Conservation (phyloP, 2,329 filamentous ascomycete genomes). For the Anisogramma anomala region DNA sequence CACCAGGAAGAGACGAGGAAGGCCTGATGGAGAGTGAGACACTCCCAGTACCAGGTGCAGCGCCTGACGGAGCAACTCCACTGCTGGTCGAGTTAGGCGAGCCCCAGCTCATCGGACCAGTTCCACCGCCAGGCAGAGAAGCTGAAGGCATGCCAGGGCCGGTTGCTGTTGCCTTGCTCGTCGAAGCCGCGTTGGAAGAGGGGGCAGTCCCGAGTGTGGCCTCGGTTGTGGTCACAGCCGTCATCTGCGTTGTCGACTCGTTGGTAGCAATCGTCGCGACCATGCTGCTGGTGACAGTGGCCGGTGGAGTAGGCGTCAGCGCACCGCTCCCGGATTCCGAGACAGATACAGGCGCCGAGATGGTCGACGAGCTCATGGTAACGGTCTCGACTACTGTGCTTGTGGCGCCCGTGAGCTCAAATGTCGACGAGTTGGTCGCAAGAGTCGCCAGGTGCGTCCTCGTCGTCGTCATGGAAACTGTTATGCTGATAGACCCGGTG, state of each 20-base stretch:
- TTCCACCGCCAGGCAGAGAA: background rate
- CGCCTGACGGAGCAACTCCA: background rate
- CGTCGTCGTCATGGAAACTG: background rate
- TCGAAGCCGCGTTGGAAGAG: background rate
- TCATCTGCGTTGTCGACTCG: constrained; percentile 10
- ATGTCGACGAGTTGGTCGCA: constrained; percentile 7
- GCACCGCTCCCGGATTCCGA: background rate
- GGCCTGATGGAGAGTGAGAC: background rate
- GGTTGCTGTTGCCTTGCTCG: background rate
- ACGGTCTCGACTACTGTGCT: constrained; percentile 2
- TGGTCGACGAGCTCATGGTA: background rate
- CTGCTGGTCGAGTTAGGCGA: background rate
- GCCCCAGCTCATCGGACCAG: background rate
- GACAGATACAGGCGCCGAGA: background rate
- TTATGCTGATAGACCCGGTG: background rate
- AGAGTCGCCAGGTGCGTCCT: constrained; percentile 2
- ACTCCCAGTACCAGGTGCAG: background rate
- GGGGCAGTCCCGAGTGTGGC: constrained; percentile 2
- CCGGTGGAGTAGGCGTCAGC: background rate
- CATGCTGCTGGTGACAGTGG: constrained; percentile 6
- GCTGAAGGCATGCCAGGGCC: background rate
- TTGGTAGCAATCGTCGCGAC: constrained; percentile 8
- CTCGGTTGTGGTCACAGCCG: constrained; percentile 6
- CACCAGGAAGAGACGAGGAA: background rate
- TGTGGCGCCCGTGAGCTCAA: constrained; percentile 2